These are phyloP conservation scores for Onygena corvina DNA, from an alignment of 2,329 filamentous ascomycete species.

Conservation along the genomic window DNA sequence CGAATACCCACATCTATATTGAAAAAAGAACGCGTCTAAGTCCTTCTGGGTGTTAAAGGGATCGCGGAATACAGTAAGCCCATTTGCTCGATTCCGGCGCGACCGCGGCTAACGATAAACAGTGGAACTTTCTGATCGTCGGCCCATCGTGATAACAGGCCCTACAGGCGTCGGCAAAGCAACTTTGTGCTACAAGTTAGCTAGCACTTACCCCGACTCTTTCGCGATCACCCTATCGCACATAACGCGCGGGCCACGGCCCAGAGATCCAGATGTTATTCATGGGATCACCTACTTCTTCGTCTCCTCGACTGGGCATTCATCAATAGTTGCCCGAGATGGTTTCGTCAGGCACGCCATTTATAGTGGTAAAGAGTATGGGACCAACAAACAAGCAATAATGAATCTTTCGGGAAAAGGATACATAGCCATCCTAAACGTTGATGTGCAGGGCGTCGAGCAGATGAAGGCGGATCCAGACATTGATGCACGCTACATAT, in stretches of 20 bases:
- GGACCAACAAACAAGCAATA: conserved; percentile 50
- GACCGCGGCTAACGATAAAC: too few species aligned
- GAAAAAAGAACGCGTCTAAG: too few species aligned
- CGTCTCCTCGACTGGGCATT: conserved; percentile 50
- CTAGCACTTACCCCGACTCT: conserved; percentile 22
- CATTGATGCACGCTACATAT: conserved; percentile 62
- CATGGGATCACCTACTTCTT: conserved; percentile 84
- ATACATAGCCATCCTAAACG: conserved; percentile 66
- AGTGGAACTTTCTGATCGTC: conserved; percentile 12
- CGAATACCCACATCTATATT: too few species aligned
- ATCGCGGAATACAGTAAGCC: too few species aligned
- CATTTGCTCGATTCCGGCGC: too few species aligned
- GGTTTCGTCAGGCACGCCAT: conserved; percentile 74
- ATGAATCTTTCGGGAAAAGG: conserved; percentile 15
- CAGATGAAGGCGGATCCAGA: conserved; percentile 60
- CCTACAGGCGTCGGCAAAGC: conserved; percentile 24
- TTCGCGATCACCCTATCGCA: too few species aligned
- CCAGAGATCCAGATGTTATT: too few species aligned
- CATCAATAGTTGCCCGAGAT: conserved; percentile 47
- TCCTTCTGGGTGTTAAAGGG: too few species aligned
- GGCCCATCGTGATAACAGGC: conserved; percentile 23
- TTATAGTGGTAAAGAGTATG: conserved; percentile 72
- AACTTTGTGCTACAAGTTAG: conserved; percentile 22
- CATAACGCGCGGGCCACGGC: too few species aligned
- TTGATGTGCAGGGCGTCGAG: conserved; percentile 84